Evolutionary conservation across 1,284 basidiomycete species (phyloP).

Genomic region (Cryptococcus neoformans): DNA sequence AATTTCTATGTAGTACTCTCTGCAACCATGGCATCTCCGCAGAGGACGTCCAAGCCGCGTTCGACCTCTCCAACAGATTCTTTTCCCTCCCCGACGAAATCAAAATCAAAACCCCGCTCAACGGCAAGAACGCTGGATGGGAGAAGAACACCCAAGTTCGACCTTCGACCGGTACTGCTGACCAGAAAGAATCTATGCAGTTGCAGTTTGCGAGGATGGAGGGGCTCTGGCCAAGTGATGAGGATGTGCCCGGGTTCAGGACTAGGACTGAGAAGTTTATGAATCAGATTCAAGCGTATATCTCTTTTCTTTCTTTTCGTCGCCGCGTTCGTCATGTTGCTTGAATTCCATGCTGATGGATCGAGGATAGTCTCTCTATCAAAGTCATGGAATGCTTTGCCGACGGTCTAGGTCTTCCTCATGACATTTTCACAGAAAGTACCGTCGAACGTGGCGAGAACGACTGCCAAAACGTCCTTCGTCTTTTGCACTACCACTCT

Average conservation of each 20-base stretch:
- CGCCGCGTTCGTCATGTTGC: too few species aligned
- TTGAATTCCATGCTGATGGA: slow-evolving; percentile 5
- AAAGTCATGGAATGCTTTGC: slow-evolving; percentile 37
- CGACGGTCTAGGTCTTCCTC: slow-evolving; percentile 27
- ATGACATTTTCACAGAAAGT: slow-evolving; percentile 27
- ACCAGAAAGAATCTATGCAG: slow-evolving; percentile 27
- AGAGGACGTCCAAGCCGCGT: slow-evolving; percentile 18
- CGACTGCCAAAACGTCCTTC: slow-evolving; percentile 29
- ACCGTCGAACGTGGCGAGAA: slow-evolving; percentile 24
- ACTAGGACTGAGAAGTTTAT: slow-evolving; percentile 23
- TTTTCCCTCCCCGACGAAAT: slow-evolving; percentile 19
- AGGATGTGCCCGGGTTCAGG: slow-evolving; percentile 20
- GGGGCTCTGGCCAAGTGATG: slow-evolving; percentile 28
- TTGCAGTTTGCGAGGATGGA: slow-evolving; percentile 36
- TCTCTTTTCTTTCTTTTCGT: neutral
- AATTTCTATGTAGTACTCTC: slow-evolving; percentile 13
- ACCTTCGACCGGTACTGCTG: slow-evolving; percentile 25
- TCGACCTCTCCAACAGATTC: slow-evolving; percentile 18
- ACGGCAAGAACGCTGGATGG: slow-evolving; percentile 31
- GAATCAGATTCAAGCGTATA: slow-evolving; percentile 25
- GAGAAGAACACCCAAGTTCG: slow-evolving; percentile 25
- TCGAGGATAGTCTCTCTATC: slow-evolving; percentile 16
- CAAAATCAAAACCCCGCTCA: slow-evolving; percentile 20
- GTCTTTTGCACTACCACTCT: slow-evolving; percentile 33
- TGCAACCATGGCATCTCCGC: slow-evolving; percentile 23